Base-by-base conservation (phyloP, 441 rosid genomes). In the Croton laevigatus region DNA sequence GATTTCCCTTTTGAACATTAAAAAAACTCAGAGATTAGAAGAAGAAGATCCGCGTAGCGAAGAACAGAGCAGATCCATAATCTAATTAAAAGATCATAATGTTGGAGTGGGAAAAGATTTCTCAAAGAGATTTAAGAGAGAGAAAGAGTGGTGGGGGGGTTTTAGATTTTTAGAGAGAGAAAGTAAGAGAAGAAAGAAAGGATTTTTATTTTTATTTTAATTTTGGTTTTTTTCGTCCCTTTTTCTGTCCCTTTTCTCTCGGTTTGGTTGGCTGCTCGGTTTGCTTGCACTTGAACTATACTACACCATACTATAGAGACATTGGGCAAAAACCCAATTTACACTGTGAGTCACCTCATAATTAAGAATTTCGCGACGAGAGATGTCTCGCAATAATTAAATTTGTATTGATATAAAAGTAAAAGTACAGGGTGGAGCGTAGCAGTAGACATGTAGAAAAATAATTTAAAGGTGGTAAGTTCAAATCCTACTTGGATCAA, bases 41-140 rank as follows among this genome's bases (percentile, higher is more conserved):
- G 32, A 27, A 27, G 32, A 27, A 27, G 75, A 64, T 40, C 68
- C 63, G 5, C 20, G 8, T 40, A 59, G 8, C 20, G 52, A 48
- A n/a, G 2, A 51, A 48, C 42, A 48, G 12, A 40, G 34, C 51
- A 72, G 75, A 66, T 72, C 75, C 75, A 61, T 48, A 13, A 22
- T 58, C 53, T 40, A 69, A 20, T 23, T 46, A 32, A 10, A 49
- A 16, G 16, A 52, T 49, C 13, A 65, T 0, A 19, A 38, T 23
- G 23, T 20, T 0, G 22, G 8, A 59, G 54, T 55, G 32, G 14
- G 14, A 9, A 51, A 10, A 37, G 23, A 11, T 34, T 19, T 12
- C 59, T 27, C 44, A 51, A 7, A 38, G 22, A 53, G 57, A 49
- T 4, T 16, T 22, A 3, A 63, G 60, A 53, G 60, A 54, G 65